Evolutionary conservation across 1,139 yeast genomes (phyloP), one percentile per base, ranked within the genome.

Genomic region (Pneumocystis murina): DNA sequence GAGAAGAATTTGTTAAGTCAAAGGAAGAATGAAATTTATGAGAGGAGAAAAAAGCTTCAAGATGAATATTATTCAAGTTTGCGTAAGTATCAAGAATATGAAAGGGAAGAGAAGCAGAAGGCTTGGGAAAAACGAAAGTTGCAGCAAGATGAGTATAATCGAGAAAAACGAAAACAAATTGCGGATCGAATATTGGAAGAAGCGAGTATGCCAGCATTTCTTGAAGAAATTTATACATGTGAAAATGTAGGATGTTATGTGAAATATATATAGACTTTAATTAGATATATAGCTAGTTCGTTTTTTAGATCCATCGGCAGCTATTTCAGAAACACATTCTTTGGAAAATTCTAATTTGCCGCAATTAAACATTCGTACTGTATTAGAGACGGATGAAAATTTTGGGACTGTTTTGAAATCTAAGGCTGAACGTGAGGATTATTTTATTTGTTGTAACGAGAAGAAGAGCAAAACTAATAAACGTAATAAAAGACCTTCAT

Each of bases 131-230:
- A 72, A 61, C 85, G 84, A 75, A 80, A 81, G 72, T 79, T 80
- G 66, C 84, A 80, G 73, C 80, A 81, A 64, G 74, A 71, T 61
- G 75, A 72, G 35, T 67, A 68, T 28, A 77, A 73, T 65, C 71
- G 72, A 70, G 75, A 73, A 65, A 72, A 71, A 68, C 72, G 75
- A 70, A 79, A 83, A 75, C 71, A 67, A 43, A 74, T 70, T 24
- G 79, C 79, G 38, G 69, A 72, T 67, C 83, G 83, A 68, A 79
- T 81, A 72, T 84, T 92, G 68, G 89, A 87, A 71, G 90, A 90
- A 64, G 86, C 91, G 43, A 72, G 75, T 60, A 79, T 80, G 71
- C 96, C 97, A 59, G 97, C 97, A 55, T 91, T 87, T 77, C 83
- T 85, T 67, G 77, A 77, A 61, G 92, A 89, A 76, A 84, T 88